Percentiles rank a stretch among this genome's conserved stretches.
phyloP scores from a whole-genome alignment of 768 basidiomycete genomes.

The Pleurotus tuoliensis region DNA sequence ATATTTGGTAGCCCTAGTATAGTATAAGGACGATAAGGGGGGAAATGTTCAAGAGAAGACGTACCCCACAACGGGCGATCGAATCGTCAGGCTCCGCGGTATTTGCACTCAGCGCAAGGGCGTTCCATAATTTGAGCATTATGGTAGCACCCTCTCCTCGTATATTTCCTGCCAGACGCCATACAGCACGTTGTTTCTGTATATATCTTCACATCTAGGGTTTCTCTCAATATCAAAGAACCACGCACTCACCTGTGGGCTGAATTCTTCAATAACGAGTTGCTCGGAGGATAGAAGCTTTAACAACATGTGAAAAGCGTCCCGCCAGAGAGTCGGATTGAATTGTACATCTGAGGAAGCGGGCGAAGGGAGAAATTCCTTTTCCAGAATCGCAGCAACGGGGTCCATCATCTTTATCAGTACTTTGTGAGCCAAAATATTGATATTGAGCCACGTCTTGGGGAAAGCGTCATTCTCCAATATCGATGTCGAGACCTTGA shows the following conservation, averaged over 20 bases:
- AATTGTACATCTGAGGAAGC: slow-evolving; percentile 63
- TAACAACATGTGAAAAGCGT: slow-evolving; percentile 77
- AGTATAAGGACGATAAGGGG: slow-evolving; percentile 9
- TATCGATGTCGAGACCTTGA: slow-evolving; percentile 78
- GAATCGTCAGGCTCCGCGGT: slow-evolving; percentile 46
- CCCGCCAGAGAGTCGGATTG: slow-evolving; percentile 75
- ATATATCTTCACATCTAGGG: neutral
- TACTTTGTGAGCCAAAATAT: slow-evolving; percentile 83
- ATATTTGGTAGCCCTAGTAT: slow-evolving; percentile 76
- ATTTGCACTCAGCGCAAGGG: slow-evolving; percentile 74
- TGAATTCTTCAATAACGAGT: slow-evolving; percentile 91
- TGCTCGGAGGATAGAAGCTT: slow-evolving; percentile 87
- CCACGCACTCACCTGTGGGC: slow-evolving; percentile 65
- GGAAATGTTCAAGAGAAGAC: slow-evolving; percentile 17
- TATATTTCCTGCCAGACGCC: slow-evolving; percentile 95
- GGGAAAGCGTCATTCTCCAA: slow-evolving; percentile 88
- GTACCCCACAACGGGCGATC: slow-evolving; percentile 66
- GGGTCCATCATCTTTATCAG: slow-evolving; percentile 87
- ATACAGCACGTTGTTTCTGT: slow-evolving; percentile 91
- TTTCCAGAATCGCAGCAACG: slow-evolving; percentile 69
- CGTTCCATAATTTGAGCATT: slow-evolving; percentile 78
- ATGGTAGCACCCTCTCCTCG: slow-evolving; percentile 87
- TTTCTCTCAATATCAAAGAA: slow-evolving; percentile 5
- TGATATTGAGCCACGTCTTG: slow-evolving; percentile 86
- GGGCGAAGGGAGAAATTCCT: slow-evolving; percentile 69